Conservation (phyloP, 2,329 filamentous ascomycete species). For the Trichoderma citrinoviride region DNA sequence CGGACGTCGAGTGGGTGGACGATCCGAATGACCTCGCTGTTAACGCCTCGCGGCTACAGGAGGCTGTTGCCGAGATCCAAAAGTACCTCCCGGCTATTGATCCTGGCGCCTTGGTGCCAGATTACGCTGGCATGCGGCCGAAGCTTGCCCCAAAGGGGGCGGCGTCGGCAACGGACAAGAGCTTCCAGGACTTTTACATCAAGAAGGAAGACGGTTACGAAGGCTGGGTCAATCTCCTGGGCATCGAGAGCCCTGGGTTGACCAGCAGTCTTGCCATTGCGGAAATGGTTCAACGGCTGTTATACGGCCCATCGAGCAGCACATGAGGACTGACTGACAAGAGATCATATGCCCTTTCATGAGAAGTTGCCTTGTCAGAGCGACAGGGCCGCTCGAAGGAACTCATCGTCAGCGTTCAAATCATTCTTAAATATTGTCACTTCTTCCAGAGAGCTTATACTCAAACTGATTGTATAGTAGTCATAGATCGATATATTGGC, state of each 20-base stretch:
- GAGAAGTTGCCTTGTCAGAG: too few relatives aligned
- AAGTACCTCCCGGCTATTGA: constrained; percentile 77
- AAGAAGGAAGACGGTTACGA: constrained; percentile 70
- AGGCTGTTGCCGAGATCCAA: constrained; percentile 71
- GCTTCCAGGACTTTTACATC: constrained; percentile 84
- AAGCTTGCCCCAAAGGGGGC: constrained; percentile 66
- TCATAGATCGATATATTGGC: too few relatives aligned
- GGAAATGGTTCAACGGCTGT: constrained; percentile 62
- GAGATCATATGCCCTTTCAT: too few relatives aligned
- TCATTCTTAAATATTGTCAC: too few relatives aligned
- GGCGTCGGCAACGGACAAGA: constrained; percentile 57
- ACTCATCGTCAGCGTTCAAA: too few relatives aligned
- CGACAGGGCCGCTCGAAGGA: too few relatives aligned
- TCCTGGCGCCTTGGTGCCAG: constrained; percentile 62
- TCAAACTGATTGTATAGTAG: too few relatives aligned
- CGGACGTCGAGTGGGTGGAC: constrained; percentile 91
- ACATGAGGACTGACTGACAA: too few relatives aligned
- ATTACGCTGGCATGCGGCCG: constrained; percentile 90
- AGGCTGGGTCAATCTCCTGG: constrained; percentile 86
- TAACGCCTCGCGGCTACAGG: constrained; percentile 58
- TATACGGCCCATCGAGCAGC: constrained; percentile 40
- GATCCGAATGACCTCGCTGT: constrained; percentile 67
- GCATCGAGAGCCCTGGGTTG: constrained; percentile 90
- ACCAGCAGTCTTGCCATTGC: constrained; percentile 85
- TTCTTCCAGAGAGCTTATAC: too few relatives aligned